Evolutionary conservation across 2,329 filamentous ascomycete species (phyloP).

Genomic region (Scopulariopsis brevicaulis): DNA sequence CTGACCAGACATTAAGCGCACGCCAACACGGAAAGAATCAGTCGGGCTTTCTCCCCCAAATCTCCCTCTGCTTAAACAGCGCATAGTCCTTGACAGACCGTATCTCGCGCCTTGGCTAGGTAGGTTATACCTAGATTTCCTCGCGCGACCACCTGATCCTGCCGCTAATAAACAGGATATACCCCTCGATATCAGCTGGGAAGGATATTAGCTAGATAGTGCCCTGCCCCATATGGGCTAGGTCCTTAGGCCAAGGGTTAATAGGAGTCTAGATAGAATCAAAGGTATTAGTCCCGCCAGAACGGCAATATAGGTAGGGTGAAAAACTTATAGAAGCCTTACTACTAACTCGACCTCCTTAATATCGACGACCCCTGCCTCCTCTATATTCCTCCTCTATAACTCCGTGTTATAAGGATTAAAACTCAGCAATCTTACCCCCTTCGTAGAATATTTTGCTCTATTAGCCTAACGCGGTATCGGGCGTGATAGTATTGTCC

Average conservation of each 20-base stretch:
- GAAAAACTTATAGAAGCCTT: background rate
- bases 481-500: background rate
- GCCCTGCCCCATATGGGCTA: background rate
- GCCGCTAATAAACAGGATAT: conserved; percentile 12
- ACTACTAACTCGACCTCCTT: background rate
- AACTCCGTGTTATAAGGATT: too few species aligned
- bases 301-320: background rate
- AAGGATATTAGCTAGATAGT: conserved; percentile 1
- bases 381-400: background rate
- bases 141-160: conserved; percentile 7
- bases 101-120: conserved; percentile 15
- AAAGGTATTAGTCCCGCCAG: background rate
- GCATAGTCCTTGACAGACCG: conserved; percentile 18
- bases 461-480: background rate
- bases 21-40: too few species aligned
- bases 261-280: background rate
- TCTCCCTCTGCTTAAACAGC: conserved; percentile 25
- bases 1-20: too few species aligned
- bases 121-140: conserved; percentile 20
- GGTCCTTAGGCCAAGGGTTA: background rate
- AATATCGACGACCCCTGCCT: background rate
- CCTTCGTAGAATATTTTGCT: background rate
- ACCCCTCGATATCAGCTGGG: conserved; percentile 11
- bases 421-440: background rate
- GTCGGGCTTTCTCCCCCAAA: background rate